Conservation (phyloP, 129 eudicot genomes). For the Helianthus tuberosus region DNA sequence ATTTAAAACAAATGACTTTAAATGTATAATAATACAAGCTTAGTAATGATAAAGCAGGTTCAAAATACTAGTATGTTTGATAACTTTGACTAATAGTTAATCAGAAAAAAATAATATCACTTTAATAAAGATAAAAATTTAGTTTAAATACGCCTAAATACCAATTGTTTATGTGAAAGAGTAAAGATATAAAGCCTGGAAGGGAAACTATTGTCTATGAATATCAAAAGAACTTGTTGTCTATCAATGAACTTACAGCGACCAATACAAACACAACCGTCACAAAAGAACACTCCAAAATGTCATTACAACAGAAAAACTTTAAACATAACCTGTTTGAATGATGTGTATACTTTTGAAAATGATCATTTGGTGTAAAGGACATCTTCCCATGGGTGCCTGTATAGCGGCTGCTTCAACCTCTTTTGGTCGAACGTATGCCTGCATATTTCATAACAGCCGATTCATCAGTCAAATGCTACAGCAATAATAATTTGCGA, state of each 20-base stretch:
- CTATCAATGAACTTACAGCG: slow-evolving; percentile 13
- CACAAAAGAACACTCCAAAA: slow-evolving; percentile 21
- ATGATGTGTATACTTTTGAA: slow-evolving; percentile 6
- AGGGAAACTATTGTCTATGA: slow-evolving; percentile 1
- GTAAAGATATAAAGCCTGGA: background rate
- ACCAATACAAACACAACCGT: slow-evolving; percentile 34
- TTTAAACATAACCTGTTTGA: slow-evolving; percentile 22
- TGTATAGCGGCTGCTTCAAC: slow-evolving; percentile 97
- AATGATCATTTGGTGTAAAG: slow-evolving; percentile 87
- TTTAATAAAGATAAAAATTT: no score
- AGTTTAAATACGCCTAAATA: no score
- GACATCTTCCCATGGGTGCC: slow-evolving; percentile 99
- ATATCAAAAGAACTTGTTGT: background rate
- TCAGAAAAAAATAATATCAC: no score
- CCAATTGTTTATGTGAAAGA: background rate
- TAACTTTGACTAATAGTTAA: no score
- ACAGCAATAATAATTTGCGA: background rate
- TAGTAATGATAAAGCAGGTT: no score
- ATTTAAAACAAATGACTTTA: no score
- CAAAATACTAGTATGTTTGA: no score
- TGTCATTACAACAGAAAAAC: slow-evolving; percentile 34
- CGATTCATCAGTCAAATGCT: slow-evolving; percentile 1
- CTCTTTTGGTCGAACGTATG: slow-evolving; percentile 99
- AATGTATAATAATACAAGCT: no score
- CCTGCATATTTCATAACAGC: slow-evolving; percentile 47